phyloP scores from a whole-genome alignment of 805 yeast genomes.

The Jamesozyma gamospora region DNA sequence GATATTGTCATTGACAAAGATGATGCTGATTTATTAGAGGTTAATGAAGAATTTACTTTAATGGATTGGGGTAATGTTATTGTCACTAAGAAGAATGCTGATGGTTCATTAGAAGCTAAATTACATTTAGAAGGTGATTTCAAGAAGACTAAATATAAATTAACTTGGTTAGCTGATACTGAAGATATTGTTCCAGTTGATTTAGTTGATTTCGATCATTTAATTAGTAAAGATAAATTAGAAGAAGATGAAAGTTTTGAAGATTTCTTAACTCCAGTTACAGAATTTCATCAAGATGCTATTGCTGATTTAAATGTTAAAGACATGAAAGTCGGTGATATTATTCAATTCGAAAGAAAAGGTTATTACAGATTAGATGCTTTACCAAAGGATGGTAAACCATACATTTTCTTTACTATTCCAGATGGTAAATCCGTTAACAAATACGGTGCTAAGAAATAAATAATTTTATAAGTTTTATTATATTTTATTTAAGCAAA shows the following conservation, averaged over 20 bases:
- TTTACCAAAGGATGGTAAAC: constrained; percentile 43
- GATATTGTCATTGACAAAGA: constrained; percentile 73
- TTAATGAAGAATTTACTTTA: constrained; percentile 87
- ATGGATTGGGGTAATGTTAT: constrained; percentile 99
- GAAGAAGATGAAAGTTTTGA: constrained; percentile 89
- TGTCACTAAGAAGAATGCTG: constrained; percentile 57
- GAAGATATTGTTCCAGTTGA: constrained; percentile 62
- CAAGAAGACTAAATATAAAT: constrained; percentile 88
- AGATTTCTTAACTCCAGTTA: constrained; percentile 78
- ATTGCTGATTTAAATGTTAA: constrained; percentile 72
- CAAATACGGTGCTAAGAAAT: constrained; percentile 62
- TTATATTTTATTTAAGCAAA: neutral
- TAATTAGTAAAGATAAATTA: constrained; percentile 87
- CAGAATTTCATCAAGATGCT: constrained; percentile 74
- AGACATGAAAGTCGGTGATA: constrained; percentile 71
- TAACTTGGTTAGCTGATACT: constrained; percentile 90
- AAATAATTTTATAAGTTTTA: constrained; percentile 7
- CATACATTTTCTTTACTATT: constrained; percentile 77
- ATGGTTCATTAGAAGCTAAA: constrained; percentile 62
- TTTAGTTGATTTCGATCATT: constrained; percentile 85
- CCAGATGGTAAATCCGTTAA: constrained; percentile 89
- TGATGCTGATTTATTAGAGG: constrained; percentile 66
- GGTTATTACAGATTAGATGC: constrained; percentile 84
- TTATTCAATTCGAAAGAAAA: constrained; percentile 93
- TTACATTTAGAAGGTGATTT: constrained; percentile 92